These are phyloP conservation scores for Calonectria hawksworthii DNA, from an alignment of 2,329 filamentous ascomycete species.

Conservation along the genomic window DNA sequence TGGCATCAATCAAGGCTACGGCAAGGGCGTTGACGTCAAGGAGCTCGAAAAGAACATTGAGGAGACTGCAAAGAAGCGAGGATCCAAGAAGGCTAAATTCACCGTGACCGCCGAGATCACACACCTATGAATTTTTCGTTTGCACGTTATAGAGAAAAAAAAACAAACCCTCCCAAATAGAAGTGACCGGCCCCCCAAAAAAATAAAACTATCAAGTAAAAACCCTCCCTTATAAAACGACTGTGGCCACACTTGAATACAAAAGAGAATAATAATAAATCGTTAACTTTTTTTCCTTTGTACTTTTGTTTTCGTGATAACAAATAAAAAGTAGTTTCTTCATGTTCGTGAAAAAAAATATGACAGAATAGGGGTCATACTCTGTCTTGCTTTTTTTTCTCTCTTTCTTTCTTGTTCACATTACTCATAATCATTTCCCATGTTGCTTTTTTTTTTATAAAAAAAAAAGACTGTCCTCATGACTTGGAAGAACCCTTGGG, in stretches of 20 bases:
- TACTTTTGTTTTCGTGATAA: constrained; percentile 20
- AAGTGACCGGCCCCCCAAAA: constrained; percentile 15
- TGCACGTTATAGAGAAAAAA: constrained; percentile 24
- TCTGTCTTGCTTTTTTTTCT: constrained; percentile 18
- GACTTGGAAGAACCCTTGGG: constrained; percentile 46
- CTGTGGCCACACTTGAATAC: constrained; percentile 36
- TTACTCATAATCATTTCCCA: constrained; percentile 45
- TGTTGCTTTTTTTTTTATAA: constrained; percentile 42
- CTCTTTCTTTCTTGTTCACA: not conserved
- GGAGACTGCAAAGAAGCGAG: constrained; percentile 50
- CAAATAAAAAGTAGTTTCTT: constrained; percentile 8
- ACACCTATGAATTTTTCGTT: constrained; percentile 40
- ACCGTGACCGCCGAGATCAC: constrained; percentile 51
- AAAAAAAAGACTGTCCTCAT: constrained; percentile 41
- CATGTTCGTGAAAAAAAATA: constrained; percentile 29
- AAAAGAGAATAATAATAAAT: not conserved
- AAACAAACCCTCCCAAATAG: constrained; percentile 23
- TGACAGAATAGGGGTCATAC: constrained; percentile 30
- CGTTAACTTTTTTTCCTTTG: constrained; percentile 5
- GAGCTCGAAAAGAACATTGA: constrained; percentile 53
- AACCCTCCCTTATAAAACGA: constrained; percentile 27
- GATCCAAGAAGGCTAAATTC: constrained; percentile 48
- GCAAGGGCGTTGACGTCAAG: constrained; percentile 49
- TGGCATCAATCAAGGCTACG: constrained; percentile 47
- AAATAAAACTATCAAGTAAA: constrained; percentile 16